These are phyloP conservation scores for Rhodotorula sp. DNA, from an alignment of 1,284 basidiomycete species.

Conservation along the genomic window DNA sequence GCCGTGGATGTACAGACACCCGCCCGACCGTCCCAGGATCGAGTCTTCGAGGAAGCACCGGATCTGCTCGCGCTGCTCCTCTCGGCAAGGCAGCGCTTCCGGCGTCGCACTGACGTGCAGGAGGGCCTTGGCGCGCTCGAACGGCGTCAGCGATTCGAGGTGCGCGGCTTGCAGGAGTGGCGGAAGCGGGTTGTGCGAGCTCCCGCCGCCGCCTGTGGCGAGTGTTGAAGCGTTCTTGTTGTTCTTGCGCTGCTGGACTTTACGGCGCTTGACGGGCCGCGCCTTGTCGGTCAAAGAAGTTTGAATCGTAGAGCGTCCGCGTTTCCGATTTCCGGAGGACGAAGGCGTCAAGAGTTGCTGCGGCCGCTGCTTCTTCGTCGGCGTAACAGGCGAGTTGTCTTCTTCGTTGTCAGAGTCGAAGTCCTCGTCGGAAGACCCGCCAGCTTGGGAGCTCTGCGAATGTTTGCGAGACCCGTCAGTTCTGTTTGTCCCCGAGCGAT, in stretches of 20 bases:
- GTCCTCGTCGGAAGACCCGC: slow-evolving; percentile 16
- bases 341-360: slow-evolving; percentile 12
- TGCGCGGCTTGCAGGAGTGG: slow-evolving; percentile 21
- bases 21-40: slow-evolving; percentile 87
- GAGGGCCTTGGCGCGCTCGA: slow-evolving; percentile 52
- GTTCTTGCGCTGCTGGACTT: neutral
- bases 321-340: slow-evolving; percentile 5
- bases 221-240: slow-evolving; percentile 5
- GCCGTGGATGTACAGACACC: slow-evolving; percentile 95
- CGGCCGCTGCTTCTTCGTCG: slow-evolving; percentile 2
- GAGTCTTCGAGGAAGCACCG: slow-evolving; percentile 77
- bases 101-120: slow-evolving; percentile 93
- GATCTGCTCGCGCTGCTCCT: slow-evolving; percentile 79
- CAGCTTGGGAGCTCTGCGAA: slow-evolving; percentile 3
- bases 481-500: neutral
- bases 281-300: neutral
- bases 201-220: neutral
- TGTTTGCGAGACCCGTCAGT: neutral
- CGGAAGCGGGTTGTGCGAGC: slow-evolving; percentile 23
- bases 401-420: neutral
- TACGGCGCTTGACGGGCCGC: slow-evolving; percentile 13
- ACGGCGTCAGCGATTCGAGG: slow-evolving; percentile 32
- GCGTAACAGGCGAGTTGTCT: slow-evolving; percentile 1
- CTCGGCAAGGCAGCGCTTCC: slow-evolving; percentile 83
- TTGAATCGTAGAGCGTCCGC: neutral